Evolutionary conservation across 306 rosid genomes (phyloP).

Genomic region (peach (Prunus persica)): Prunus_persica_NCBIv2 NC_034014.1:11983501-11984000

Average conservation of each 20-base stretch:
- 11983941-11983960: constrained; percentile 22
- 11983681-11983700: constrained; percentile 11
- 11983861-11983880: constrained; percentile 55
- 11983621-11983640: constrained; percentile 28
- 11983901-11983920: constrained; percentile 22
- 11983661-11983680: constrained; percentile 19
- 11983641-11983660: constrained; percentile 26
- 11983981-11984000: constrained; percentile 29
- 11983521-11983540: neutral
- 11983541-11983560: constrained; percentile 4
- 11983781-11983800: constrained; percentile 53
- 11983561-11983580: constrained; percentile 34
- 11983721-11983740: constrained; percentile 48
- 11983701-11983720: constrained; percentile 11
- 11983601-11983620: neutral
- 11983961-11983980: constrained; percentile 46
- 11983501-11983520: constrained; percentile 35
- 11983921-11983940: constrained; percentile 27
- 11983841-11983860: constrained; percentile 47
- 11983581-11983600: neutral
- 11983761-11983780: constrained; percentile 33
- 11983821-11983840: constrained; percentile 71
- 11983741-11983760: constrained; percentile 57
- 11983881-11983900: constrained; percentile 28
- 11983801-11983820: constrained; percentile 94